Evolutionary conservation across 2,329 filamentous ascomycete species (phyloP).

Genomic region (Ceratocystis destructans): DNA sequence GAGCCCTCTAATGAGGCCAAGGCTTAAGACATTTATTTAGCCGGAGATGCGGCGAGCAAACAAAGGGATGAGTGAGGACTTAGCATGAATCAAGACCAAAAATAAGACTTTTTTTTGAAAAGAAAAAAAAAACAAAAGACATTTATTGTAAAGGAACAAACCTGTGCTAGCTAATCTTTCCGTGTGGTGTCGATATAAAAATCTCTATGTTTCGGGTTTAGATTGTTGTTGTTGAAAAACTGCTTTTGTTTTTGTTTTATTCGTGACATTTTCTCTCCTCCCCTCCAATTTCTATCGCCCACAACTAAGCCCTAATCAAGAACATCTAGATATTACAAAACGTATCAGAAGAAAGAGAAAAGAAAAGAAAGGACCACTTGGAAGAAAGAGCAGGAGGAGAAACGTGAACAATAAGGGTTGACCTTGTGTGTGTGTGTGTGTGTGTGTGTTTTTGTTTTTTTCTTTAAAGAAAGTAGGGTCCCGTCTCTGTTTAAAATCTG

Average conservation of each 20-base stretch:
- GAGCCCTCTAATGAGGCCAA: background rate
- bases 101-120: slow-evolving; percentile 13
- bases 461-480: background rate
- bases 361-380: background rate
- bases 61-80: background rate
- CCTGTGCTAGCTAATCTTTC: background rate
- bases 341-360: background rate
- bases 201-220: background rate
- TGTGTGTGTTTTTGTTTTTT: background rate
- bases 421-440: background rate
- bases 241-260: background rate
- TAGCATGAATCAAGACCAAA: slow-evolving; percentile 19
- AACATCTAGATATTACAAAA: slow-evolving; percentile 6
- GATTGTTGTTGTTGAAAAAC: background rate
- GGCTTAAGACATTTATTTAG: background rate
- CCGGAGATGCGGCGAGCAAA: background rate
- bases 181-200: background rate
- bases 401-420: background rate
- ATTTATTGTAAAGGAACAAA: background rate
- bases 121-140: slow-evolving; percentile 20
- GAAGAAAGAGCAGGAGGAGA: background rate
- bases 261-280: background rate
- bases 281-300: background rate
- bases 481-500: background rate
- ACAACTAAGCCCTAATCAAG: background rate